Evolutionary conservation across 2,329 filamentous ascomycete genomes (phyloP).

Genomic region (Colletotrichum australisinense): DNA sequence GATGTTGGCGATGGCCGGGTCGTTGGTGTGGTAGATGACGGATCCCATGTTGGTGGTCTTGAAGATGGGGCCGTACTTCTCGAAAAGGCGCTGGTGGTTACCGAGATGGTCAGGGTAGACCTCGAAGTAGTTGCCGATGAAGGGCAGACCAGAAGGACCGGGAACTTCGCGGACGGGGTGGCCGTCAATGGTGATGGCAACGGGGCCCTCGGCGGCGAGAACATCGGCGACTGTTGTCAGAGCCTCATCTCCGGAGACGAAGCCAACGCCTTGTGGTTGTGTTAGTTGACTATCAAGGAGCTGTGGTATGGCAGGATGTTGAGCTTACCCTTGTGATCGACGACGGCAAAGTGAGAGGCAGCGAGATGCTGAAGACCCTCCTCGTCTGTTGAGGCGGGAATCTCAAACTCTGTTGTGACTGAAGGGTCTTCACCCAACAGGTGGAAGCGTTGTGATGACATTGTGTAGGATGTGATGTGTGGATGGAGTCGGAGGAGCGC

Average conservation of each 20-base stretch:
- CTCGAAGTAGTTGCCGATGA: slow-evolving; percentile 66
- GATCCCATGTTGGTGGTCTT: slow-evolving; percentile 64
- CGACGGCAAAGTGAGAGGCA: slow-evolving; percentile 56
- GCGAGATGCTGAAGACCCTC: slow-evolving; percentile 52
- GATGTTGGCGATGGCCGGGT: slow-evolving; percentile 57
- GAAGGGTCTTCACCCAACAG: slow-evolving; percentile 54
- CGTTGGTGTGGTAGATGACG: slow-evolving; percentile 61
- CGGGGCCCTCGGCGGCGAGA: slow-evolving; percentile 43
- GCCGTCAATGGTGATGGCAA: slow-evolving; percentile 61
- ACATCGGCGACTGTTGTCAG: slow-evolving; percentile 50
- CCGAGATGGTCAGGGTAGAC: slow-evolving; percentile 68
- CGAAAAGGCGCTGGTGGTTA: slow-evolving; percentile 66
- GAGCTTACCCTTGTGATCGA: slow-evolving; percentile 51
- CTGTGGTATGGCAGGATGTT: not conserved
- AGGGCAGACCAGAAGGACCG: slow-evolving; percentile 59
- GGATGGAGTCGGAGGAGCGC: not conserved
- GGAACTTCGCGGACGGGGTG: slow-evolving; percentile 60
- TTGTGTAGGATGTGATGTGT: slow-evolving; percentile 35
- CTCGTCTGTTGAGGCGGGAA: slow-evolving; percentile 47
- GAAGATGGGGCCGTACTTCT: slow-evolving; percentile 63
- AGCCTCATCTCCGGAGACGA: slow-evolving; percentile 44
- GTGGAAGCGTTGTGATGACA: slow-evolving; percentile 53
- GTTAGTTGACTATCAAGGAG: not conserved
- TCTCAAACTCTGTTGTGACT: slow-evolving; percentile 49
- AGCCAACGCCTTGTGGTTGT: slow-evolving; percentile 48